phyloP scores from a whole-genome alignment of 2,329 filamentous ascomycete genomes.

The Aspergillus pseudoglaucus region DNA sequence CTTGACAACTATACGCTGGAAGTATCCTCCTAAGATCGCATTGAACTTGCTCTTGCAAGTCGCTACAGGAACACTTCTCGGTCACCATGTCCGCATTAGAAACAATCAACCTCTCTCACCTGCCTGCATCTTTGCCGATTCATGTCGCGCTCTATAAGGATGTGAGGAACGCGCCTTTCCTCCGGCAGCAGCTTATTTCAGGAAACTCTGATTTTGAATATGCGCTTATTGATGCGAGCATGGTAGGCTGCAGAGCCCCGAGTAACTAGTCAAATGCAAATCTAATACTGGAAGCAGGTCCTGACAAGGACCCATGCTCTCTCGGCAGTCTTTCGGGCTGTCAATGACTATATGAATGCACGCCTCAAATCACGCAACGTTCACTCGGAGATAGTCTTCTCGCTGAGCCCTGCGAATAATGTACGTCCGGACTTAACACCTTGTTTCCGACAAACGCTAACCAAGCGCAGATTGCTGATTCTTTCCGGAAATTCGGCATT shows the following conservation, averaged over 20 bases:
- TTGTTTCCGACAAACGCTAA: constrained; percentile 10
- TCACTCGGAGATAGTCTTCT: constrained; percentile 81
- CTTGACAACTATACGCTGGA: not conserved
- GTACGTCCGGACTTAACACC: constrained; percentile 40
- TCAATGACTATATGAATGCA: constrained; percentile 56
- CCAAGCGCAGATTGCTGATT: constrained; percentile 68
- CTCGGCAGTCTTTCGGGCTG: constrained; percentile 69
- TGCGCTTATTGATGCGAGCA: constrained; percentile 80
- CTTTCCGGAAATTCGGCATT: constrained; percentile 84
- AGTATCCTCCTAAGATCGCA: not conserved
- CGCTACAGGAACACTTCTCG: not conserved
- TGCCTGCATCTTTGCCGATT: constrained; percentile 60
- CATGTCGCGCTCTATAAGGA: constrained; percentile 70
- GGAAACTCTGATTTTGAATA: constrained; percentile 86
- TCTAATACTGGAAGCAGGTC: constrained; percentile 44
- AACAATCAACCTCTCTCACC: constrained; percentile 66
- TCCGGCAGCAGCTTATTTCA: constrained; percentile 76
- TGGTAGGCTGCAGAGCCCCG: constrained; percentile 46
- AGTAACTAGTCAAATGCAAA: not conserved
- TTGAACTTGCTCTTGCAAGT: not conserved
- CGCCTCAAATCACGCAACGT: constrained; percentile 73
- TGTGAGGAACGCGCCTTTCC: constrained; percentile 68
- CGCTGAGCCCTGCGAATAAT: constrained; percentile 75
- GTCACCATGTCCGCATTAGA: constrained; percentile 46
- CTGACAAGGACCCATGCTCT: constrained; percentile 67